Evolutionary conservation across 192 early-diverging fungal species (phyloP).

Genomic region (Mortierella alpina): DNA sequence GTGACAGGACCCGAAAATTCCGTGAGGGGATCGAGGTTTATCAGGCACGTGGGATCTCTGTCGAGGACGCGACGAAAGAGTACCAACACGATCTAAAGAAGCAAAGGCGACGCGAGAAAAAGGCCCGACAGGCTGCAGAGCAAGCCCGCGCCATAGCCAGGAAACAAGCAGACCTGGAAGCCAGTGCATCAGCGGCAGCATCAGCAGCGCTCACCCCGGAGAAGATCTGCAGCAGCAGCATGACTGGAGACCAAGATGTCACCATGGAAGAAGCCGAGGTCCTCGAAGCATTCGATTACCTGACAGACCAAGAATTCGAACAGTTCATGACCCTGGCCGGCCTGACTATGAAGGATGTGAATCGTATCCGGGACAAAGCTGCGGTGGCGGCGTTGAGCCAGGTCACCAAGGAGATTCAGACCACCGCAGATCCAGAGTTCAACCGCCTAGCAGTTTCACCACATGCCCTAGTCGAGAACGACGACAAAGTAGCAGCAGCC

Average conservation of each 20-base stretch:
- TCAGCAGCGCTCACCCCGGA: neutral
- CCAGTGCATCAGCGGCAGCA: neutral
- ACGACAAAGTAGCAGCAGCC: neutral
- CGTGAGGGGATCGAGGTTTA: slow-evolving; percentile 37
- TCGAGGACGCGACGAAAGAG: slow-evolving; percentile 25
- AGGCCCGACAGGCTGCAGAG: neutral
- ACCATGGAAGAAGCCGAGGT: slow-evolving; percentile 47
- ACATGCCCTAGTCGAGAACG: neutral
- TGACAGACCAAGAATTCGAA: slow-evolving; percentile 37
- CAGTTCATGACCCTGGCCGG: slow-evolving; percentile 40
- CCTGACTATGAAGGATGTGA: slow-evolving; percentile 33
- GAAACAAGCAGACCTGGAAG: slow-evolving; percentile 1
- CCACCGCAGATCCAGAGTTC: neutral
- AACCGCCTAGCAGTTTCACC: neutral
- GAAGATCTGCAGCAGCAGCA: neutral
- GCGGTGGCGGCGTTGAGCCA: slow-evolving; percentile 26
- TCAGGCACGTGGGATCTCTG: slow-evolving; percentile 12
- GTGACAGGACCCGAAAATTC: slow-evolving; percentile 24
- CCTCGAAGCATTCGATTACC: slow-evolving; percentile 48
- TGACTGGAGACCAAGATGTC: neutral
- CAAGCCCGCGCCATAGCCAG: slow-evolving; percentile 1
- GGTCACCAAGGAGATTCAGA: slow-evolving; percentile 41
- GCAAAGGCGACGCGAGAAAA: slow-evolving; percentile 5
- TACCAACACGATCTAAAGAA: slow-evolving; percentile 17
- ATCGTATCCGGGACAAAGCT: slow-evolving; percentile 39